Evolutionary conservation across 192 early-diverging fungal species (phyloP), one percentile per base, ranked within the genome.

Genomic region (Phycomyces blakesleeanus): DNA sequence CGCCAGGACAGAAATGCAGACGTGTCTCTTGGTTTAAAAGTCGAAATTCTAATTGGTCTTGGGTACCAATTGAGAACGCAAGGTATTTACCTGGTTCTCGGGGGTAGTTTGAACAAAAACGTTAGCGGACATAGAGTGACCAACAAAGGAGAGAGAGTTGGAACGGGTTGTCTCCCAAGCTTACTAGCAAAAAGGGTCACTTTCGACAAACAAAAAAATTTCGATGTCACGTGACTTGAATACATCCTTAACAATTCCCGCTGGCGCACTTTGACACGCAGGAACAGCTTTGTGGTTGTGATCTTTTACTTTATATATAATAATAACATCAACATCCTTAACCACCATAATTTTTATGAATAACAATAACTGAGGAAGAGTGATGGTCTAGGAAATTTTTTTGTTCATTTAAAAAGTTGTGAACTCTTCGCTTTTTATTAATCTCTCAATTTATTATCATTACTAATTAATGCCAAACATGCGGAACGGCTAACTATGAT

Each of bases 101-200:
- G 38, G 25, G 18, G 74, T 61, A 58, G 76, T 75, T 44, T 81
- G 78, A 16, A 81, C 74, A 49, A 79, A 81, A 74, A 81, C 58
- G 39, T 72, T 56, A 47, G 54, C 66, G 50, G 63, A 66, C 81
- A 80, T 80, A 57, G 29, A 34, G 61, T 69, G 29, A 47, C 44
- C 44, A 47, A 47, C 44, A 47, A 47, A 47, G 44, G 44, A 47
- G 44, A 47, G 44, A 18, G 44, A 47, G 44, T 47, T 47, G 44
- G 12, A 47, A 47, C 11, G 44, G 15, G 18, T 18, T n/a, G 44
- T 11, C 44, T 47, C 4, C 44, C 18, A 18, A n/a, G 12, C 44
- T 47, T 47, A 47, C 44, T 47, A 18, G 44, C 44, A 47, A 47
- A 47, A 47, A 47, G 44, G 44, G 44, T 47, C 44, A 47, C 44